Evolutionary conservation across 352 stramenopile genomes (phyloP), one percentile per base, ranked within the genome.

Genomic region (Blastocystis sp.): DNA sequence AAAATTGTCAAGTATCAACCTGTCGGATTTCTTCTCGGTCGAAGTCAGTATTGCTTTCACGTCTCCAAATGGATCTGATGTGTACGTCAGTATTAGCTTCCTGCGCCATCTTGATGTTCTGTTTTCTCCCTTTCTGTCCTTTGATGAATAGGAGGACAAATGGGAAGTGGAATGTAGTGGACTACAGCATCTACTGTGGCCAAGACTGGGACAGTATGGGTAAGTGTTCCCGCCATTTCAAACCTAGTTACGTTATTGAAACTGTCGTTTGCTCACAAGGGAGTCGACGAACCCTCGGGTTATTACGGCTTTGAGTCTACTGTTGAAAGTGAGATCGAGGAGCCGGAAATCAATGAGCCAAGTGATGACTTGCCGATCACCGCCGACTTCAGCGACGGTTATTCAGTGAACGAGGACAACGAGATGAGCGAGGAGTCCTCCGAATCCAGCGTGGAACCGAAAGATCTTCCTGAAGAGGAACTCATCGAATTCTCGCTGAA

Each of bases 1-100:
- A 30, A 24, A 37, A 53, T 11, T 76, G 9, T 24, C 66, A 9
- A 50, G 37, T 11, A 76, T 76, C 43, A 50, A 26, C 16, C 43
- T 76, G 11, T 55, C 66, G 24, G 34, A 76, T 26, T 76, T 76
- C 66, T 76, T 34, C 54, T 76, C 66, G 13, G 66, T 76, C 20
- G 66, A 76, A 53, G 66, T 39, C 11, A 54, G 18, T 53, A 30
- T 76, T 11, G n/a, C 24, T 24, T 54, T 76, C 9, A n/a, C 16
- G 16, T 43, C 43, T 24, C n/a, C 37, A 43, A 53, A 54, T 39
- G 30, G 24, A 13, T 55, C 18, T n/a, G 30, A 76, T 53, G 66
- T 76, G 30, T 54, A 54, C 24, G 11, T 76, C 18, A 76, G 37
- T n/a, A 53, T 76, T 13, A 76, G 66, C 24, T 76, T 76, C 30